phyloP scores from a whole-genome alignment of 306 rosid species.

The barrel medic (Medicago truncatula) region DNA sequence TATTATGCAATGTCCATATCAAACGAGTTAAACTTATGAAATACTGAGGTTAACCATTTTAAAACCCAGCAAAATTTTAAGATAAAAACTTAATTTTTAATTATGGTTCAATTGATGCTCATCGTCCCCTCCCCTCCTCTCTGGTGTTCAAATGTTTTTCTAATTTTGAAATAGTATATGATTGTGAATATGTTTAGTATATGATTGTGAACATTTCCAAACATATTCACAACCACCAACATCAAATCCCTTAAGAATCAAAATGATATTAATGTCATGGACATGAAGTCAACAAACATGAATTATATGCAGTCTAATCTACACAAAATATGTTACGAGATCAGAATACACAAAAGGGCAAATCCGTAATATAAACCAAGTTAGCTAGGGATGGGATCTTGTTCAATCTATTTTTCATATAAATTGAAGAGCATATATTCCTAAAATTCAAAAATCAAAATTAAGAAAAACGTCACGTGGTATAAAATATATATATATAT shows the following conservation, averaged over 20 bases:
- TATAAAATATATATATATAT: no score
- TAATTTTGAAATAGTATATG: background rate
- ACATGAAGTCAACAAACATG: conserved; percentile 33
- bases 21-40: no score
- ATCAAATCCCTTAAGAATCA: background rate
- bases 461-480: background rate
- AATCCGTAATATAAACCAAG: background rate
- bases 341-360: conserved; percentile 6
- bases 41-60: no score
- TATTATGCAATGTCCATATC: no score
- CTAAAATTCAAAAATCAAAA: conserved; percentile 5
- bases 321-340: conserved; percentile 4
- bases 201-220: conserved; percentile 1
- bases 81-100: no score
- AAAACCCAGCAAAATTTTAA: no score
- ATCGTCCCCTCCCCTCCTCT: no score
- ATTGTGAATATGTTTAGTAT: background rate
- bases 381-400: conserved; percentile 7
- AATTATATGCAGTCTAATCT: background rate
- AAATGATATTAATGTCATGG: conserved; percentile 19
- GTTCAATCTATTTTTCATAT: background rate
- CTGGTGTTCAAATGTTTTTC: no score
- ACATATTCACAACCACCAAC: conserved; percentile 31
- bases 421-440: background rate
- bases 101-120: no score